A percentile compares a stretch with the other conserved stretches of the same genome.
These are phyloP conservation scores for Lithohypha guttulata DNA, from an alignment of 2,329 filamentous ascomycete genomes.

Conservation along the genomic window DNA sequence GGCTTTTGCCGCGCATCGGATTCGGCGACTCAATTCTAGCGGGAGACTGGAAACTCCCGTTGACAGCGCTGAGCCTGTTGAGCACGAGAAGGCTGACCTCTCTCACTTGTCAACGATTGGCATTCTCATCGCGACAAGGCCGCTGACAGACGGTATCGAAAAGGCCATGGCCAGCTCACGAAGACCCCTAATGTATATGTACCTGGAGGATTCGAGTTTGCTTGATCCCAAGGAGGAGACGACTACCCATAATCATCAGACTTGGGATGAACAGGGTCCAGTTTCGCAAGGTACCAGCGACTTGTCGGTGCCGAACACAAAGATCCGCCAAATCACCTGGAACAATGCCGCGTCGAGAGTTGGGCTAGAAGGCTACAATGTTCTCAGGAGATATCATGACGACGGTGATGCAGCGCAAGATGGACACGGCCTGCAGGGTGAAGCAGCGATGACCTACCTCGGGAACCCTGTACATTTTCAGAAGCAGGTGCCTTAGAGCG, in stretches of 20 bases:
- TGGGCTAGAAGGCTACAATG: conserved; percentile 8
- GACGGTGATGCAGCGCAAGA: background rate
- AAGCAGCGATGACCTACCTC: conserved; percentile 1
- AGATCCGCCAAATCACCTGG: conserved; percentile 5
- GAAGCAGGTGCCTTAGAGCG: no score
- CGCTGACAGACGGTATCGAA: conserved; percentile 6
- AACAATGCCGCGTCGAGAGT: conserved; percentile 4
- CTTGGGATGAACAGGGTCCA: no score
- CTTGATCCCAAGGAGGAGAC: no score
- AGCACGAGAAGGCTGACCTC: background rate
- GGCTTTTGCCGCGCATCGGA: conserved; percentile 1
- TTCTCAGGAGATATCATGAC: conserved; percentile 1
- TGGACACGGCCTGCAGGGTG: background rate
- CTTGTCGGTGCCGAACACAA: background rate
- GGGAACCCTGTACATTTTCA: conserved; percentile 3
- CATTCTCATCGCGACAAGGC: conserved; percentile 5
- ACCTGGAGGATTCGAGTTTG: conserved; percentile 5
- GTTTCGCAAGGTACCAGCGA: background rate
- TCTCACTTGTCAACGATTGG: conserved; percentile 1
- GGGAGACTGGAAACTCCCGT: background rate
- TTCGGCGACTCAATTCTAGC: background rate
- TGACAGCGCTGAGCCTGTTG: background rate
- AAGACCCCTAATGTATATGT: conserved; percentile 6
- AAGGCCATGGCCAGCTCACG: conserved; percentile 3
- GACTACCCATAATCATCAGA: no score